Evolutionary conservation across 129 eudicot species (phyloP).

Genomic region (Arctium minus): DNA sequence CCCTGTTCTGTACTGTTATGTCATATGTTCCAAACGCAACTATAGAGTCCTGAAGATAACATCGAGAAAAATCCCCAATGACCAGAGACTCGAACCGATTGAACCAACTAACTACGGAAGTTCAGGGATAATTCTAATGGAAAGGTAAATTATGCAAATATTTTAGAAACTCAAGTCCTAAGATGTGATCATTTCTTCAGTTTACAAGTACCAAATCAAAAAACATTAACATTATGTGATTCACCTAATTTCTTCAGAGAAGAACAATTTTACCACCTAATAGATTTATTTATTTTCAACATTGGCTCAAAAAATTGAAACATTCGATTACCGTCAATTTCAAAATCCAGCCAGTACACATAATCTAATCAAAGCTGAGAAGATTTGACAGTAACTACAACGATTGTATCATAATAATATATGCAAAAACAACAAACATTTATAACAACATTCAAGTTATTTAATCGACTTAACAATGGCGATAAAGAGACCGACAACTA

Average conservation of each 20-base stretch:
- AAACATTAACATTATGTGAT: neutral
- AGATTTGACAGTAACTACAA: neutral
- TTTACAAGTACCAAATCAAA: neutral
- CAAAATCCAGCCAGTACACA: neutral
- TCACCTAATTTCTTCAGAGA: conserved; percentile 1
- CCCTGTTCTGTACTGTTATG: too few relatives aligned
- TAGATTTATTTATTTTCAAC: neutral
- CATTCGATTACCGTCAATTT: neutral
- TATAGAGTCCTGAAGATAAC: neutral
- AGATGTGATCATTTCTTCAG: neutral
- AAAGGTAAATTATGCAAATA: neutral
- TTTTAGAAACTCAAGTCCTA: neutral
- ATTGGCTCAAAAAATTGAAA: neutral
- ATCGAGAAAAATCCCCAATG: neutral
- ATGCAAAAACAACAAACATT: neutral
- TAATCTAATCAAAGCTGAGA: neutral
- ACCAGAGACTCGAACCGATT: neutral
- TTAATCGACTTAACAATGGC: neutral
- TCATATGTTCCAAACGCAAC: too few relatives aligned
- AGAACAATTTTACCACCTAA: neutral
- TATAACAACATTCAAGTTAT: neutral
- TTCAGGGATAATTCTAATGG: neutral
- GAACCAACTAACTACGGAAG: neutral
- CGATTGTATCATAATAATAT: neutral
- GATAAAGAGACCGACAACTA: neutral